These are phyloP conservation scores for Dothidotthia symphoricarpi DNA, from an alignment of 2,329 filamentous ascomycete species.

Conservation along the genomic window DNA sequence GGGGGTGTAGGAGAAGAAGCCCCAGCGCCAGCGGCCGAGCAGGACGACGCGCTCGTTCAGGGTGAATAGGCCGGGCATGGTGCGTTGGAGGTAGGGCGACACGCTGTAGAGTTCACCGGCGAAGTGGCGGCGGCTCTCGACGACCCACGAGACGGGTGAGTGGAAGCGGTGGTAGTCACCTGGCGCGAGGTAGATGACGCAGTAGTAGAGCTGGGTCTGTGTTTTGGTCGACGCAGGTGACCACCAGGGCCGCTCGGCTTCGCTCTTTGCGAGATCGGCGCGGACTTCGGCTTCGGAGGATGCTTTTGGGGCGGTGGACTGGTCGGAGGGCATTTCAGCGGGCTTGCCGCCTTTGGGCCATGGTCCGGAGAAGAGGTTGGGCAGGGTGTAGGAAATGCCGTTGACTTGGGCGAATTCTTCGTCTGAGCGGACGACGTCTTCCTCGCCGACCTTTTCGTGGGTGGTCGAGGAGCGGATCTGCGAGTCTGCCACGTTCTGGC, in stretches of 20 bases:
- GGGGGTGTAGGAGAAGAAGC: constrained; percentile 94
- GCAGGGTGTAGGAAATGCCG: constrained; percentile 91
- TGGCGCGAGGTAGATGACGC: constrained; percentile 90
- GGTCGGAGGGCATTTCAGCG: constrained; percentile 63
- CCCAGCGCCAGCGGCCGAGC: constrained; percentile 90
- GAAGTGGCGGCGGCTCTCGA: constrained; percentile 92
- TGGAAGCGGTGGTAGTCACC: constrained; percentile 99
- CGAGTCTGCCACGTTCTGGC: constrained; percentile 30
- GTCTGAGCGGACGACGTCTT: constrained; percentile 70
- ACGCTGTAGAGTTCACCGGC: constrained; percentile 94
- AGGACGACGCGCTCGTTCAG: constrained; percentile 95
- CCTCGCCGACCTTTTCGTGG: constrained; percentile 46
- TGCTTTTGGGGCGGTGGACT: constrained; percentile 65
- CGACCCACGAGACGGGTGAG: constrained; percentile 92
- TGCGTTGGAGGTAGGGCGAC: constrained; percentile 90
- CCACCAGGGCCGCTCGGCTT: constrained; percentile 55
- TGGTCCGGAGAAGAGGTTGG: constrained; percentile 77
- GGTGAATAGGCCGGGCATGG: constrained; percentile 89
- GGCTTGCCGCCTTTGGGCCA: constrained; percentile 46
- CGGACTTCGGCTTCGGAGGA: constrained; percentile 79
- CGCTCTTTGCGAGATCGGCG: constrained; percentile 75
- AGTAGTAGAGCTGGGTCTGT: constrained; percentile 79
- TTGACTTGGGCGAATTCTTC: constrained; percentile 94
- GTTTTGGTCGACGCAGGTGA: constrained; percentile 41
- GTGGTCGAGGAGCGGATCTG: constrained; percentile 22